These are phyloP conservation scores for Lumnitzera racemosa DNA, from an alignment of 345 rosid species.

Conservation along the genomic window DNA sequence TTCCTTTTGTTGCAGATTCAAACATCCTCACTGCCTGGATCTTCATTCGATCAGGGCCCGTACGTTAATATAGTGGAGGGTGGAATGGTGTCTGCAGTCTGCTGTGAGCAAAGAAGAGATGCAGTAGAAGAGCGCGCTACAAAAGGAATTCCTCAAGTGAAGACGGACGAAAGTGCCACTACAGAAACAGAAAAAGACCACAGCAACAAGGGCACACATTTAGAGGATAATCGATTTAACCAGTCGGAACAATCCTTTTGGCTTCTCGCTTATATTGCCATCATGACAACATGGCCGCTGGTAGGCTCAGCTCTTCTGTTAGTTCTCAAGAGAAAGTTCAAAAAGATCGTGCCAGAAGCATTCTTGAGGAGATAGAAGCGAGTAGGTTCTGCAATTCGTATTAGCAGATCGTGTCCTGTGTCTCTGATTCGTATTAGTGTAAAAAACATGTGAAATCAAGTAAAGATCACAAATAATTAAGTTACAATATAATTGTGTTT, in stretches of 20 bases:
- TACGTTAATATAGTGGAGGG: slow-evolving; percentile 23
- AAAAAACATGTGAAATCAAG: no score
- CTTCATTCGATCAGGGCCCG: slow-evolving; percentile 33
- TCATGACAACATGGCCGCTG: slow-evolving; percentile 36
- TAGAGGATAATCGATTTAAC: no score
- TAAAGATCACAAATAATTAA: no score
- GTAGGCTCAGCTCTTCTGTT: slow-evolving; percentile 26
- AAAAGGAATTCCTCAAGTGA: slow-evolving; percentile 2
- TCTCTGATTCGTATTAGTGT: no score
- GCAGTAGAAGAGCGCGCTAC: slow-evolving; percentile 5
- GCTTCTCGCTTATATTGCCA: slow-evolving; percentile 28
- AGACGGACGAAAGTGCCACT: slow-evolving; percentile 9
- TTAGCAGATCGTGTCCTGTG: no score
- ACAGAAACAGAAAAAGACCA: slow-evolving; percentile 7
- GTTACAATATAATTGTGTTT: no score
- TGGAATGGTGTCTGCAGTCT: slow-evolving; percentile 33
- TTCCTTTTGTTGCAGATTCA: no score
- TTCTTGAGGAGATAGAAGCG: slow-evolving; percentile 15
- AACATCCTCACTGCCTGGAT: slow-evolving; percentile 9
- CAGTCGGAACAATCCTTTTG: slow-evolving; percentile 8
- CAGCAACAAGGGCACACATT: slow-evolving; percentile 4
- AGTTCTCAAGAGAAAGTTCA: slow-evolving; percentile 28
- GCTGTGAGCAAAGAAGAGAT: slow-evolving; percentile 1
- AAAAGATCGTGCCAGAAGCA: slow-evolving; percentile 6
- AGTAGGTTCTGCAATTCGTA: no score